Evolutionary conservation across 2,329 filamentous ascomycete species (phyloP), one percentile per base, ranked within the genome.

Genomic region (Hypoxylon sp.): DNA sequence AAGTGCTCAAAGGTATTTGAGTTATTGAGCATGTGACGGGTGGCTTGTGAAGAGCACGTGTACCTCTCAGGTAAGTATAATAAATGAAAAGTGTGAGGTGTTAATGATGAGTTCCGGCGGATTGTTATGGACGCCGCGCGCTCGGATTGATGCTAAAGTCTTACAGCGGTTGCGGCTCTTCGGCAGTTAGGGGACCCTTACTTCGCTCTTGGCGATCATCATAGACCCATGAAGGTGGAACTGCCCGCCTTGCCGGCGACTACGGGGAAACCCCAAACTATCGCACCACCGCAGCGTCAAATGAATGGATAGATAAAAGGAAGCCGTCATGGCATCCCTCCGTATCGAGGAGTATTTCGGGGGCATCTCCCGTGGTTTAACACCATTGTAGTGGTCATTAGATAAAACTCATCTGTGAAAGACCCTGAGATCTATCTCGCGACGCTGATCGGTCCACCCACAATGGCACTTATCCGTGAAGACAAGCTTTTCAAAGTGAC

Each of bases 381-480:
- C 17, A 17, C 47, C 22, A 44, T 44, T 35, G 3, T 29, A 24
- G 19, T 50, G 17, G 46, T n/a, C 44, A 17, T 22, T 42, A 22
- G 42, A 33, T 55, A 42, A 50, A 42, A 55, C 39, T 50, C 22
- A 53, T 50, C 59, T 39, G 39, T 26, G 59, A 24, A 56, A 31
- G 42, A 50, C 44, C 33, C 17, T 31, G 8, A 44, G 44, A 55
- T 50, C 39, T 22, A 19, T 48, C 44, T 24, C 31, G 35, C 42
- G 33, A 51, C 51, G 29, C 44, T 51, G 51, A 50, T 55, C 52
- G 29, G n/a, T 51, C 31, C 42, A 33, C 59, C 33, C n/a, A 22
- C 48, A n/a, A 63, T 56, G 59, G 31, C 17, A 63, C 59, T 56
- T 56, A 42, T 39, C 42, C 55, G 55, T 58, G 31, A 37, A 58